These are phyloP conservation scores for Phaeosphaeria sp. DNA, from an alignment of 2,329 filamentous ascomycete genomes.

Conservation along the genomic window DNA sequence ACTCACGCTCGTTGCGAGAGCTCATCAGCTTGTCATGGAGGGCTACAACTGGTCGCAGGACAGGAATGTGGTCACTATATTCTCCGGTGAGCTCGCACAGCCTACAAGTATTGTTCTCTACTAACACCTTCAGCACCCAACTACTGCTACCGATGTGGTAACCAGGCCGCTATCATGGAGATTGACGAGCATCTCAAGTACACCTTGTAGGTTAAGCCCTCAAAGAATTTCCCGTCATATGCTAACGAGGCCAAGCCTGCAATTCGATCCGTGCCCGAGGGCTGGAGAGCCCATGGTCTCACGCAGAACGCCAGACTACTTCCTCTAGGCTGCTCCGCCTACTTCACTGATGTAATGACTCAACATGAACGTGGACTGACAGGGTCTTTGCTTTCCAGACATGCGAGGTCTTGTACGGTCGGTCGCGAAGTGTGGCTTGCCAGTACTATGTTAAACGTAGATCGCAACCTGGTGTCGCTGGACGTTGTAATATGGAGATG, in stretches of 20 bases:
- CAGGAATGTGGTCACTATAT: conserved; percentile 97
- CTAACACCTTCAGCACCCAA: conserved; percentile 57
- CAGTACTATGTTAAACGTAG: not conserved
- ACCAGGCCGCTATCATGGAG: conserved; percentile 99
- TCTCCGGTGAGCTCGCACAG: conserved; percentile 66
- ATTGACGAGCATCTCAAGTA: conserved; percentile 99
- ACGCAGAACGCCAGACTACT: conserved; percentile 93
- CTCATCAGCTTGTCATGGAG: conserved; percentile 99
- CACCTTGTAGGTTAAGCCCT: conserved; percentile 80
- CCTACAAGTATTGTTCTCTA: not conserved
- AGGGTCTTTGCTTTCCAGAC: not conserved
- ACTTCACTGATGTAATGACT: not conserved
- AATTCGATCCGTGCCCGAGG: conserved; percentile 98
- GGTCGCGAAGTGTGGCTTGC: not conserved
- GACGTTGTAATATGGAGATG: not conserved
- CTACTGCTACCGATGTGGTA: conserved; percentile 98
- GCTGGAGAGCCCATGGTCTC: conserved; percentile 99
- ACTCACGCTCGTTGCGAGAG: conserved; percentile 90
- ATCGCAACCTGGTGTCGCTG: not conserved
- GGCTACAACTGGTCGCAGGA: conserved; percentile 99
- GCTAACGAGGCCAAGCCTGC: conserved; percentile 71
- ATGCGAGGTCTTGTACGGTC: not conserved
- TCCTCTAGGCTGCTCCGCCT: conserved; percentile 70
- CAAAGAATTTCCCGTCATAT: not conserved
- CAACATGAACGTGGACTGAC: not conserved